These are phyloP conservation scores for Barnettozyma salicaria DNA, from an alignment of 805 yeast species.

Conservation along the genomic window DNA sequence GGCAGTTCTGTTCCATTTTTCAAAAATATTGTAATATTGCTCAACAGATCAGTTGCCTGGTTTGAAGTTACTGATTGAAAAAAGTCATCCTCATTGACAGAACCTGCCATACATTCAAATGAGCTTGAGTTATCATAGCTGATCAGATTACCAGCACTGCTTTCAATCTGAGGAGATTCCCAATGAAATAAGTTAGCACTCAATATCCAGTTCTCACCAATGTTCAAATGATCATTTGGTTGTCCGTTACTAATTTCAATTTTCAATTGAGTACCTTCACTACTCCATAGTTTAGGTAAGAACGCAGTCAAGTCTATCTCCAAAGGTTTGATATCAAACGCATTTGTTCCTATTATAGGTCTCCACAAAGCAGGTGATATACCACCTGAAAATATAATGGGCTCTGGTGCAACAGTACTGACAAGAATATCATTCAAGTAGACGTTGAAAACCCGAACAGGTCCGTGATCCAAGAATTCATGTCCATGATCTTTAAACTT, in stretches of 20 bases:
- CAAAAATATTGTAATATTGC: conserved; percentile 17
- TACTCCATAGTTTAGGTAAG: conserved; percentile 60
- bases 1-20: conserved; percentile 21
- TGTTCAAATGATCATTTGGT: conserved; percentile 20
- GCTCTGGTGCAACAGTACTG: conserved; percentile 60
- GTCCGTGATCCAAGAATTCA: conserved; percentile 55
- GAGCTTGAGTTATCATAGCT: conserved; percentile 25
- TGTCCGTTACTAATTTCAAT: conserved; percentile 51
- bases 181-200: conserved; percentile 51
- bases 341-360: conserved; percentile 67
- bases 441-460: conserved; percentile 60
- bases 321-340: conserved; percentile 69
- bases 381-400: conserved; percentile 78
- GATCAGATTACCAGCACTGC: conserved; percentile 35
- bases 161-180: conserved; percentile 39
- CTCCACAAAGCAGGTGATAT: conserved; percentile 75
- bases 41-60: conserved; percentile 11
- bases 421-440: conserved; percentile 54
- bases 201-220: conserved; percentile 50
- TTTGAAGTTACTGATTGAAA: conserved; percentile 21
- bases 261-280: conserved; percentile 32
- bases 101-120: conserved; percentile 4
- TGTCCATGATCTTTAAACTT: conserved; percentile 37
- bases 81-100: conserved; percentile 16
- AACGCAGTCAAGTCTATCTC: conserved; percentile 66